Evolutionary conservation across 2,329 filamentous ascomycete species (phyloP), one percentile per base, ranked within the genome.

Genomic region (Didymella segeticola): DNA sequence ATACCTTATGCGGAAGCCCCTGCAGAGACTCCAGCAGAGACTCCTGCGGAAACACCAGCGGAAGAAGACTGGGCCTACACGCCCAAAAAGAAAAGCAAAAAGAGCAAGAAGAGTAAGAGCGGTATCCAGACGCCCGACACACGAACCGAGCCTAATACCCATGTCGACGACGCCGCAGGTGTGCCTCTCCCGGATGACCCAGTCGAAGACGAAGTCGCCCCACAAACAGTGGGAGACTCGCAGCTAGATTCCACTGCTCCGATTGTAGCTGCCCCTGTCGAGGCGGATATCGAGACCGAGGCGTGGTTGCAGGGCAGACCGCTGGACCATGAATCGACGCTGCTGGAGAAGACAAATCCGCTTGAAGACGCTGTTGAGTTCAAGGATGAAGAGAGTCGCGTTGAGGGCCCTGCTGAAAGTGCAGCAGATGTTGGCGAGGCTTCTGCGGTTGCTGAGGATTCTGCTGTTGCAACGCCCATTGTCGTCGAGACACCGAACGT

Each of bases 21-120:
- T 20, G 17, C 14, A 3, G 33, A 36, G 7, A 1, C 19, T 5
- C 9, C 10, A 5, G 34, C 15, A 4, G 34, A 37, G 7, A 1
- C 50, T 12, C 15, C 38, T 14, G 7, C 15, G 3, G 11, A 47
- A 11, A 19, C 50, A 15, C 25, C 22, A 11, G 43, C 23, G n/a
- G 58, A 60, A 27, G 55, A 59, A 19, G 47, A 55, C 15, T 56
- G 47, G 47, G 57, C 25, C 9, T 53, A 43, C 30, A 33, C 58
- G 9, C 26, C 57, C 1, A 61, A 58, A 43, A 62, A 61, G 48
- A 67, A 67, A 37, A 39, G 48, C 38, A 67, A 66, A 45, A 69
- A 66, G 50, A 45, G 29, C 43, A 64, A 64, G 49, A 31, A 65
- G 49, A 43, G 37, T 29, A 62, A 59, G 51, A 66, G 53, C 22